Conservation (phyloP, 2,329 filamentous ascomycete genomes). For the Ophiocordyceps sinensis region DNA sequence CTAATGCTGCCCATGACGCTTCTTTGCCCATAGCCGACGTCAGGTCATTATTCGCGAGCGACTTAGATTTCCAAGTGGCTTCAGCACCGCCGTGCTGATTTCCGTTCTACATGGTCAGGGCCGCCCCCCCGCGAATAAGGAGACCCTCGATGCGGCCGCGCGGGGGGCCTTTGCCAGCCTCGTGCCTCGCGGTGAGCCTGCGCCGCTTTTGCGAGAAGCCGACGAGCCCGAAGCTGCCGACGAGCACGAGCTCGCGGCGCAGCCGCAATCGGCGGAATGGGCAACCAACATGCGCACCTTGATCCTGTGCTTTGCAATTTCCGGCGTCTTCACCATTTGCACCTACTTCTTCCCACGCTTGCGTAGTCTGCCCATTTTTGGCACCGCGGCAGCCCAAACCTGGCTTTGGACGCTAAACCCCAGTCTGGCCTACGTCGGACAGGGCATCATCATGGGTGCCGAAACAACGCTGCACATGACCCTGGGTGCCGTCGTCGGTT, state of each 20-base stretch:
- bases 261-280: conserved; percentile 20
- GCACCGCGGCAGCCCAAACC: conserved; percentile 52
- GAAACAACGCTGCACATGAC: conserved; percentile 94
- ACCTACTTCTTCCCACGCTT: conserved; percentile 85
- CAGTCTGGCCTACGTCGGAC: conserved; percentile 90
- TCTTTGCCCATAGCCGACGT: conserved; percentile 35
- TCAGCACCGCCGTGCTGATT: conserved; percentile 89
- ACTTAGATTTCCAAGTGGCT: conserved; percentile 87
- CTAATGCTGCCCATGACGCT: background rate
- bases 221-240: conserved; percentile 6
- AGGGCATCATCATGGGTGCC: conserved; percentile 97
- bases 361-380: conserved; percentile 78
- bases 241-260: conserved; percentile 16
- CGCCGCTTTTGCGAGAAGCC: conserved; percentile 6
- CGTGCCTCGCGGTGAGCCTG: conserved; percentile 7
- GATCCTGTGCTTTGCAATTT: conserved; percentile 41
- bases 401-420: conserved; percentile 98
- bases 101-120: conserved; percentile 64
- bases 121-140: conserved; percentile 15
- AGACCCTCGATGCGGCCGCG: conserved; percentile 19
- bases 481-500: conserved; percentile 74
- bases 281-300: conserved; percentile 38
- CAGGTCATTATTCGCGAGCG: conserved; percentile 91
- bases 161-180: conserved; percentile 28
- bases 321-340: conserved; percentile 56